Evolutionary conservation across 352 stramenopile species (phyloP).

Genomic region (Pythium brassicae): DNA sequence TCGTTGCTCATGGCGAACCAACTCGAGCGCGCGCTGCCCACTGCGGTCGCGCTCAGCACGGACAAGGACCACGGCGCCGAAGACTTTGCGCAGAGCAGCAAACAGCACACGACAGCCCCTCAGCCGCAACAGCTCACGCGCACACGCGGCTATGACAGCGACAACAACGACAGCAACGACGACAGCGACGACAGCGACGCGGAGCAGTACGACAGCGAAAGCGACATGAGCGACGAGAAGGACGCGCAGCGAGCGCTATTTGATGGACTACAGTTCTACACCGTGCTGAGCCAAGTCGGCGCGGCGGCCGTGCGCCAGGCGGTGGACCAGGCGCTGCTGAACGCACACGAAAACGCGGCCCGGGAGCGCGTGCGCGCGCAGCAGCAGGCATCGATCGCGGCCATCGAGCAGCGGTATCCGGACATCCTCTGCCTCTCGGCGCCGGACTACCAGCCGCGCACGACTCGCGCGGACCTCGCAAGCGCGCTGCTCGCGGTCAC

Average conservation of each 20-base stretch:
- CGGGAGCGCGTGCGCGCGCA: conserved; percentile 18
- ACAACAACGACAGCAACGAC: neutral
- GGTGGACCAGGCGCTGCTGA: conserved; percentile 34
- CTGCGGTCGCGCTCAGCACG: neutral
- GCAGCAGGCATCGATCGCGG: conserved; percentile 44
- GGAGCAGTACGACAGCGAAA: neutral
- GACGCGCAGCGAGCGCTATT: conserved; percentile 30
- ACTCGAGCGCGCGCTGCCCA: conserved; percentile 14
- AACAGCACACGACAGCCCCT: no score
- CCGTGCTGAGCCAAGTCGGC: conserved; percentile 40
- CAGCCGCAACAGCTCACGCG: neutral
- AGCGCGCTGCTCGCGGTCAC: conserved; percentile 11
- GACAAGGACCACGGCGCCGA: neutral
- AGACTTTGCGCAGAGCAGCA: neutral
- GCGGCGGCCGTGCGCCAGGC: conserved; percentile 26
- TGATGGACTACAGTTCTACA: conserved; percentile 68
- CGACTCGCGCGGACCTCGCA: conserved; percentile 12
- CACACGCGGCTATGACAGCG: neutral
- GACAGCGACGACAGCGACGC: conserved; percentile 1
- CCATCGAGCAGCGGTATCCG: conserved; percentile 55
- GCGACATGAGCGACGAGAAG: neutral
- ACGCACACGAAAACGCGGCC: conserved; percentile 24
- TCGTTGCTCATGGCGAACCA: conserved; percentile 20
- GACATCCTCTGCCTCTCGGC: conserved; percentile 57
- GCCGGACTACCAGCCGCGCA: conserved; percentile 8